phyloP scores from a whole-genome alignment of 129 eudicot species.

The Mikania micrantha region DNA sequence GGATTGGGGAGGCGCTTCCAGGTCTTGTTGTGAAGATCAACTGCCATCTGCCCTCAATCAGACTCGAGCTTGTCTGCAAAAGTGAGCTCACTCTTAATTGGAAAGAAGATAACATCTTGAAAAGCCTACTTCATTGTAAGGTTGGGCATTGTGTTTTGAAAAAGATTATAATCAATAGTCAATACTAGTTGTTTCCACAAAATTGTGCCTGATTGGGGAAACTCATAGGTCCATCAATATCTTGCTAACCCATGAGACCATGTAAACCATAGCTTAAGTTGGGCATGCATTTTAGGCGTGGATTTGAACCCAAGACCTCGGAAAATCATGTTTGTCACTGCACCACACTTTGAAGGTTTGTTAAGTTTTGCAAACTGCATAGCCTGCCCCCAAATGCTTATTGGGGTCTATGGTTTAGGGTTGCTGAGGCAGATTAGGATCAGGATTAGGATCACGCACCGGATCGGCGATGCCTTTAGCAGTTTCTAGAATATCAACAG shows the following conservation, averaged over 20 bases:
- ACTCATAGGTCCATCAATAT: background rate
- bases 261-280: background rate
- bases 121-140: background rate
- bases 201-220: background rate
- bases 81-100: conserved; percentile 7
- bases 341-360: too few relatives aligned
- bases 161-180: background rate
- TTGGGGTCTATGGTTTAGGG: background rate
- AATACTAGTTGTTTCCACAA: background rate
- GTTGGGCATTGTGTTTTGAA: background rate
- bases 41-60: conserved; percentile 95
- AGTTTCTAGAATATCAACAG: conserved; percentile 73
- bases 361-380: too few relatives aligned
- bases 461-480: conserved; percentile 60
- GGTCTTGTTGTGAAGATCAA: conserved; percentile 92
- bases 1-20: conserved; percentile 92
- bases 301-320: too few relatives aligned
- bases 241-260: background rate
- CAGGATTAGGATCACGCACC: conserved; percentile 27
- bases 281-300: too few relatives aligned
- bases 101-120: background rate
- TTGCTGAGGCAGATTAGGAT: background rate
- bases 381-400: too few relatives aligned
- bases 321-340: too few relatives aligned
- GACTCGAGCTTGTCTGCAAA: conserved; percentile 82